Base-by-base conservation (phyloP, 164 flowering plant species). In the Brasenia schreberi region DNA sequence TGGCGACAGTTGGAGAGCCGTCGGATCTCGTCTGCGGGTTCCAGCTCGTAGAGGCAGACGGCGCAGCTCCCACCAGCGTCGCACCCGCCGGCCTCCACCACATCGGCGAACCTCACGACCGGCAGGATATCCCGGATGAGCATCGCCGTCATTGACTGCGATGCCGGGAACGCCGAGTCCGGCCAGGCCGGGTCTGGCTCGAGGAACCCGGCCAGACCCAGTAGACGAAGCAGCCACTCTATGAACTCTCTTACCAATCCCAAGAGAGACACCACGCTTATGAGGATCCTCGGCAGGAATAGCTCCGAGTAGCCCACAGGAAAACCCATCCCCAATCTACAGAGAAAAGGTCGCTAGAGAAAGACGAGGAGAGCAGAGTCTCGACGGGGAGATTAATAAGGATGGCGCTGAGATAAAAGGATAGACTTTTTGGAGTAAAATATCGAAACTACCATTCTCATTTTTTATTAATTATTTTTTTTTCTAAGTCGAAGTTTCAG, bases 271-370 rank as follows among this genome's bases (percentile, higher is more conserved):
- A 90, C 82, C 6, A 79, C 64, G 73, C 80, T 83, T 33, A 90
- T 67, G 56, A 92, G 75, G 6, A 87, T 74, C 44, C 80, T 87
- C 4, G 94, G 97, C n/a, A 90, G 67, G 73, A 83, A 78, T 5
- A 87, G 78, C 67, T 88, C 94, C 0, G 94, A 78, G 82, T 88
- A 88, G 0, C 90, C 96, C 1, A 87, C 86, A 17, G 96, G 97
- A 70, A 92, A 92, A 0, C 98, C 98, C 97, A 92, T 90, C 53
- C 52, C 23, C 19, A 7, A 42, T 23, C 23, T 44, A 61, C 23
- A 49, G 62, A 52, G 33, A 17, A 42, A 27, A 60, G 53, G 53
- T 6, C 7, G 52, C 9, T 7, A 60, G 27, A 60, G 62, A n/a
- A 4, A 60, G 27, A 60, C 9, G n/a, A 17, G n/a, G 27, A 60